Evolutionary conservation across 2,329 filamentous ascomycete genomes (phyloP).

Genomic region (Pyricularia grisea): DNA sequence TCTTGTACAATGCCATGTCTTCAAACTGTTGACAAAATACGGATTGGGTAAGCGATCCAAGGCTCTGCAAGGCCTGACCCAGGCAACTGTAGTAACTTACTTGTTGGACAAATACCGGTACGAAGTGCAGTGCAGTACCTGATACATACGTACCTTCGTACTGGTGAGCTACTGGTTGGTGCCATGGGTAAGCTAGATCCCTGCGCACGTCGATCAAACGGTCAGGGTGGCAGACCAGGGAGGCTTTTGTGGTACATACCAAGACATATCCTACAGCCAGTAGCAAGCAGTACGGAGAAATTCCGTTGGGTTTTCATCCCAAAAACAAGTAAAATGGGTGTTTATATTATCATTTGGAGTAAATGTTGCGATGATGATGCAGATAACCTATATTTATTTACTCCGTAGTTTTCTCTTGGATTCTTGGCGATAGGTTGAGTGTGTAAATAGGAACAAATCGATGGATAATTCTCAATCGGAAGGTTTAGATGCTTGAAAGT

Average conservation of each 20-base stretch:
- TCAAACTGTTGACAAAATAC: background rate
- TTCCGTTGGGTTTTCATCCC: background rate
- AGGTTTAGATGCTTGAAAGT: too few relatives aligned
- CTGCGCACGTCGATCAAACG: conserved; percentile 2
- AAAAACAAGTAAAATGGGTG: too few relatives aligned
- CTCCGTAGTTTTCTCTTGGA: too few relatives aligned
- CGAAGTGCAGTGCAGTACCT: background rate
- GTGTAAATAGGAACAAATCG: too few relatives aligned
- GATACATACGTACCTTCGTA: background rate
- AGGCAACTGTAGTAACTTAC: background rate
- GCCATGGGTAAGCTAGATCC: background rate
- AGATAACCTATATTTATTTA: too few relatives aligned
- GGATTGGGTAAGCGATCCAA: background rate
- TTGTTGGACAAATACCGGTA: too few relatives aligned
- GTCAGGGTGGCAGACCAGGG: background rate
- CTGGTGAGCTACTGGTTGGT: background rate
- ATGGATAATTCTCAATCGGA: too few relatives aligned
- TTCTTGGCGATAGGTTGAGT: too few relatives aligned
- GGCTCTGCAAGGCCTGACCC: background rate
- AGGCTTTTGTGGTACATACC: background rate
- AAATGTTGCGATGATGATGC: too few relatives aligned
- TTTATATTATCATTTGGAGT: too few relatives aligned
- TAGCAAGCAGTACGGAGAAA: too few relatives aligned
- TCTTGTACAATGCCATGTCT: background rate
- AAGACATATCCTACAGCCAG: too few relatives aligned